phyloP scores from a whole-genome alignment of 2,329 filamentous ascomycete genomes.

The Ramichloridium luteum region DNA sequence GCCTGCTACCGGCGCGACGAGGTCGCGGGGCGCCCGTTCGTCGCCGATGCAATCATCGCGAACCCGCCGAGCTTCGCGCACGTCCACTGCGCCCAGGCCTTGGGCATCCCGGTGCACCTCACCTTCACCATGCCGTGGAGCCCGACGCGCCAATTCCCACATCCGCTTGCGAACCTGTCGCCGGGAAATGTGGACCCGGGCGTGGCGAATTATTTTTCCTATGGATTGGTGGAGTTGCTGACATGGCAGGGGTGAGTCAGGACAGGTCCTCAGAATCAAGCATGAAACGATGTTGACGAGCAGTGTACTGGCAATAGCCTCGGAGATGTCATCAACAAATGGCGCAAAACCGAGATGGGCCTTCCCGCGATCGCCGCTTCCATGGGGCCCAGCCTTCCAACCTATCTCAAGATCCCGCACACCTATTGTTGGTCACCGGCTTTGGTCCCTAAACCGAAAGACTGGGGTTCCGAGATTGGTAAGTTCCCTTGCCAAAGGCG shows the following conservation, averaged over 20 bases:
- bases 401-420: conserved; percentile 61
- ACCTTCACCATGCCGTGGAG: conserved; percentile 38
- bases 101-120: conserved; percentile 13
- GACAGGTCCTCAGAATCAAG: too few relatives aligned
- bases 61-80: conserved; percentile 16
- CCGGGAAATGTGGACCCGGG: conserved; percentile 61
- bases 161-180: conserved; percentile 42
- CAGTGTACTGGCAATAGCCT: too few relatives aligned
- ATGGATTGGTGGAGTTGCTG: conserved; percentile 73
- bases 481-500: too few relatives aligned
- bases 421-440: conserved; percentile 85
- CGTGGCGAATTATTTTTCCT: conserved; percentile 66
- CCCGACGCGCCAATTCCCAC: conserved; percentile 33
- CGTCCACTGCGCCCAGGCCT: conserved; percentile 11
- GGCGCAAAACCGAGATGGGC: conserved; percentile 58
- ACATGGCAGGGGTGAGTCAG: conserved; percentile 84
- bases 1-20: conserved; percentile 11
- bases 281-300: too few relatives aligned
- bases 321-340: conserved; percentile 76
- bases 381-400: conserved; percentile 66
- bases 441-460: conserved; percentile 59
- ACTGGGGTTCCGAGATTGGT: conserved; percentile 45
- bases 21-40: conserved; percentile 6
- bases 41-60: conserved; percentile 13
- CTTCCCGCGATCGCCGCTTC: conserved; percentile 64